Evolutionary conservation across 768 basidiomycete species (phyloP), one percentile per base, ranked within the genome.

Genomic region (Psilocybe subaeruginosa): DNA sequence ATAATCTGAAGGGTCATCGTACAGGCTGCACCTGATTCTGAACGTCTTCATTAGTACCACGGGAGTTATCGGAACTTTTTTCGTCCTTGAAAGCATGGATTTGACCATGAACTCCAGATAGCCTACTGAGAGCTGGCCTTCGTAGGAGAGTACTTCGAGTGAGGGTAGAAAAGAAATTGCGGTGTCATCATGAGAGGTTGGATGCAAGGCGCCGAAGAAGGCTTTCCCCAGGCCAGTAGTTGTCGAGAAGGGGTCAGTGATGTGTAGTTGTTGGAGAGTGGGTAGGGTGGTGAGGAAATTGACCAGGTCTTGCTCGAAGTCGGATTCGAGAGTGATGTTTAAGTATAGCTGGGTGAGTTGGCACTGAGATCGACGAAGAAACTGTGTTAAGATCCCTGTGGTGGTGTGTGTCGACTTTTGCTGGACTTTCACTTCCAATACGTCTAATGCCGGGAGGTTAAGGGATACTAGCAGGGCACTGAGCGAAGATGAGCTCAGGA

Each of bases 201-300:
- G 56, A 11, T 39, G 46, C 7, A 51, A 39, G 4, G 48, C 57
- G 6, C 30, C 27, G 37, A 58, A 58, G 49, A 58, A 58, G 1
- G 50, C 6, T 8, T n/a, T 4, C 27, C 57, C 50, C 48, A 58
- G 37, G 17, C 57, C 57, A 11, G 14, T 17, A 4, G 49, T 50
- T 35, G 35, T 33, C n/a, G 14, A 48, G 23, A 58, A 58, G 19
- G 56, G 56, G 37, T 58, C 56, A 16, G 17, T 33, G 39, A 58
- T 37, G 35, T 50, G 8, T 23, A 58, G 17, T 39, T 50, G 17
- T 37, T 58, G 35, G 31, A 58, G 56, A 23, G 48, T 37, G 37
- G 56, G 56, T 30, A 58, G 2, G 37, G 33, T 39, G 0, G 17
- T 30, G 8, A 58, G 56, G 23, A 50, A 58, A 1, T 58, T 19